Percentiles rank a stretch among this genome's conserved stretches.
Conservation (phyloP, 805 yeast genomes). For the Metschnikowia rubicola region DNA sequence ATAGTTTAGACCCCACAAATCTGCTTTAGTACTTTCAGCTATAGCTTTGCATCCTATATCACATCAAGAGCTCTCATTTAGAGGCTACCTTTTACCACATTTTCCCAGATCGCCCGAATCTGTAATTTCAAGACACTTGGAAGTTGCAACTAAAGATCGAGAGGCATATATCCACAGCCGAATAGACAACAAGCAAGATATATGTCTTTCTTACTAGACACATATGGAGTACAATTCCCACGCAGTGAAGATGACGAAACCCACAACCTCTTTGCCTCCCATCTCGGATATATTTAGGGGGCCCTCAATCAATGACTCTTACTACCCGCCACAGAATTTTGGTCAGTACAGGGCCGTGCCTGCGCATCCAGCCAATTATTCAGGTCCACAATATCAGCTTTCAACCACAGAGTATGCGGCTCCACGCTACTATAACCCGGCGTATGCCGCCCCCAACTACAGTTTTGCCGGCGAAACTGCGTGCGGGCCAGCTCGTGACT, state of each 20-base stretch:
- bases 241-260: slow-evolving; percentile 10
- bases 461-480: slow-evolving; percentile 10
- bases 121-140: no score
- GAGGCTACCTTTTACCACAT: no score
- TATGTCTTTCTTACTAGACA: neutral
- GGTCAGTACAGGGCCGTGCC: slow-evolving; percentile 6
- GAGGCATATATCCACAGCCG: no score
- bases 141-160: no score
- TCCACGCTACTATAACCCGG: slow-evolving; percentile 12
- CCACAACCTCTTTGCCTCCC: slow-evolving; percentile 39
- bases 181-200: no score
- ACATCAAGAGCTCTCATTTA: no score
- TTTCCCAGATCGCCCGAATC: no score
- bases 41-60: no score
- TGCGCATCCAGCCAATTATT: slow-evolving; percentile 1
- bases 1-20: no score
- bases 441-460: slow-evolving; percentile 1
- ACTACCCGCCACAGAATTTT: slow-evolving; percentile 4
- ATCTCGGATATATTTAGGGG: slow-evolving; percentile 36
- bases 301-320: slow-evolving; percentile 1
- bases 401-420: slow-evolving; percentile 8
- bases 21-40: no score
- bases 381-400: slow-evolving; percentile 3
- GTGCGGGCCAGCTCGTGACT: neutral
- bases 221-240: slow-evolving; percentile 1